Conservation (phyloP, 1,139 yeast genomes). For the Candida freyschussii region DNA sequence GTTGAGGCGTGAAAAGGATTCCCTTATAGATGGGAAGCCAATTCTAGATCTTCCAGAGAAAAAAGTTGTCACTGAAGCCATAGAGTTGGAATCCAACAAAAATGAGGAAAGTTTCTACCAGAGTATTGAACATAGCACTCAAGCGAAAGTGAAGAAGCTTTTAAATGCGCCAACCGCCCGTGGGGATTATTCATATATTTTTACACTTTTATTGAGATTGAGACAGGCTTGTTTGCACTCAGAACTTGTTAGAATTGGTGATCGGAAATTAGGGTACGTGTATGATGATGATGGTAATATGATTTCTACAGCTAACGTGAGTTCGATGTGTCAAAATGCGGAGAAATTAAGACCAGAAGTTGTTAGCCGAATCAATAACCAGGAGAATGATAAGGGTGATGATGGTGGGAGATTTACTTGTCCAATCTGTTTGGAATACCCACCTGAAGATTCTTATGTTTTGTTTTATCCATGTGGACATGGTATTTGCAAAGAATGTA, state of each 20-base stretch:
- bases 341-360: conserved; percentile 23
- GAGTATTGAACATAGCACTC: conserved; percentile 54
- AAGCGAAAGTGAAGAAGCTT: conserved; percentile 41
- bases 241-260: conserved; percentile 66
- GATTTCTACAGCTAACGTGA: conserved; percentile 12
- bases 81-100: conserved; percentile 49
- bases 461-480: conserved; percentile 65
- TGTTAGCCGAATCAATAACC: conserved; percentile 27
- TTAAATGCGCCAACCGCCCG: conserved; percentile 28
- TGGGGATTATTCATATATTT: conserved; percentile 53
- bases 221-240: conserved; percentile 92
- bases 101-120: conserved; percentile 46
- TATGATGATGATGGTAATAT: conserved; percentile 24
- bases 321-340: conserved; percentile 26
- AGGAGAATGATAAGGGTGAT: conserved; percentile 21
- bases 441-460: conserved; percentile 32
- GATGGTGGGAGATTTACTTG: conserved; percentile 38
- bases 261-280: conserved; percentile 31
- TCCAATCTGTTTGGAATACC: conserved; percentile 53
- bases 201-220: conserved; percentile 70
- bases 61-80: conserved; percentile 40
- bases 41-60: conserved; percentile 69
- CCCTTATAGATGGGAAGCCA: conserved; percentile 62
- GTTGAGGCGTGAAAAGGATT: conserved; percentile 72
- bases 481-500: conserved; percentile 59